Evolutionary conservation across 768 basidiomycete genomes (phyloP).

Genomic region (Agaricus subrufescens): DNA sequence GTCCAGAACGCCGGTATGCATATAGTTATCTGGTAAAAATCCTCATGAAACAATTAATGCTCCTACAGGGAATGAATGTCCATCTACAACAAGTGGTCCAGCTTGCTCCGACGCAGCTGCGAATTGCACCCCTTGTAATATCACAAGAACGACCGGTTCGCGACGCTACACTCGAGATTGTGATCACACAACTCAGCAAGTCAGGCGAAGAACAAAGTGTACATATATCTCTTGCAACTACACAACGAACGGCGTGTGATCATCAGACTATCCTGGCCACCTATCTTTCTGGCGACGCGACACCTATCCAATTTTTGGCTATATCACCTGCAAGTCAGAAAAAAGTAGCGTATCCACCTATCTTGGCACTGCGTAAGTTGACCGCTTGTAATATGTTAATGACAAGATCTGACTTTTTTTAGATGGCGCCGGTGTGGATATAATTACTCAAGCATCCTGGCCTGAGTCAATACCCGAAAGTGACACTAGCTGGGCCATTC

Average conservation of each 20-base stretch:
- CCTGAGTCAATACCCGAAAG: conserved; percentile 55
- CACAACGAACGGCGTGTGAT: conserved; percentile 40
- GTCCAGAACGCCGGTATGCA: background rate
- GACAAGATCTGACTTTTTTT: background rate
- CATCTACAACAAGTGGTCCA: conserved; percentile 23
- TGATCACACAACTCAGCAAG: conserved; percentile 31
- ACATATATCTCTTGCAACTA: conserved; percentile 36
- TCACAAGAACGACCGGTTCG: conserved; percentile 33
- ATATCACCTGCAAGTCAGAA: conserved; percentile 43
- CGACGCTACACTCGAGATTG: conserved; percentile 26
- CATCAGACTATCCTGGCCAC: conserved; percentile 45
- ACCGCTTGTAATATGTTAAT: background rate
- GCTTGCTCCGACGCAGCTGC: conserved; percentile 60
- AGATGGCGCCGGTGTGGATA: conserved; percentile 89
- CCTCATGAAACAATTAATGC: background rate
- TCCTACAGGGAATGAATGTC: conserved; percentile 23
- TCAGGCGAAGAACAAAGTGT: conserved; percentile 17
- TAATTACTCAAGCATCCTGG: conserved; percentile 55
- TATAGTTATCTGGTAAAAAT: background rate
- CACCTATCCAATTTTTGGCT: conserved; percentile 54
- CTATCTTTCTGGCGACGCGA: conserved; percentile 51
- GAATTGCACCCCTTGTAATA: conserved; percentile 41
- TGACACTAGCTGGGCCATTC: conserved; percentile 63
- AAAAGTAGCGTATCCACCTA: conserved; percentile 36
- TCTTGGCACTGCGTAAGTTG: conserved; percentile 60